Evolutionary conservation across 2,329 filamentous ascomycete genomes (phyloP).

Genomic region (Neopestalotiopsis sp.): DNA sequence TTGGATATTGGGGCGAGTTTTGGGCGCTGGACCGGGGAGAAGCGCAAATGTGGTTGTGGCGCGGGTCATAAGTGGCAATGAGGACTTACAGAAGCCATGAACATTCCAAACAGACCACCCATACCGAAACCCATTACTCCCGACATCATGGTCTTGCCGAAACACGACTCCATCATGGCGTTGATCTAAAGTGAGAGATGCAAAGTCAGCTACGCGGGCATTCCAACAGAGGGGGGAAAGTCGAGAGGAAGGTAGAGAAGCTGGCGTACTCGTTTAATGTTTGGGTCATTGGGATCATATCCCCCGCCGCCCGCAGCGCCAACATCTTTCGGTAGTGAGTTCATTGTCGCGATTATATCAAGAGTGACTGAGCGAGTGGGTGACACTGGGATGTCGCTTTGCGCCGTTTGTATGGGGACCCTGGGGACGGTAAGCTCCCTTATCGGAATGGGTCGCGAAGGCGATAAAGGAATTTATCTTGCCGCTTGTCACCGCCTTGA

Average conservation of each 20-base stretch:
- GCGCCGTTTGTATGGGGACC: not conserved
- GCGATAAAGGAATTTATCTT: constrained; percentile 5
- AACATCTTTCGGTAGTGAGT: constrained; percentile 32
- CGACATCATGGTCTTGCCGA: constrained; percentile 85
- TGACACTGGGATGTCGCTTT: constrained; percentile 1
- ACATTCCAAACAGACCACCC: constrained; percentile 92
- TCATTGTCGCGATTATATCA: constrained; percentile 28
- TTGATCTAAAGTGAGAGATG: constrained; percentile 65
- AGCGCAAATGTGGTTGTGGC: not conserved
- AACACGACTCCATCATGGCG: constrained; percentile 88
- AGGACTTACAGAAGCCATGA: constrained; percentile 88
- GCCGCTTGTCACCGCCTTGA: constrained; percentile 3
- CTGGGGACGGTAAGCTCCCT: constrained; percentile 2
- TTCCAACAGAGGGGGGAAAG: not conserved
- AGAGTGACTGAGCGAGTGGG: not conserved
- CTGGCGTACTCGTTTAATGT: constrained; percentile 53
- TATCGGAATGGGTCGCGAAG: not conserved
- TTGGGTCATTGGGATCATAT: constrained; percentile 53
- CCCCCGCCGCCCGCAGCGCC: constrained; percentile 25
- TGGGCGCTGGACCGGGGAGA: not conserved
- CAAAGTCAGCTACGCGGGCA: not conserved
- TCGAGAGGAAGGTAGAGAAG: constrained; percentile 19
- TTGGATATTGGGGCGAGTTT: not conserved
- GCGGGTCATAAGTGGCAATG: not conserved
- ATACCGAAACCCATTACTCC: constrained; percentile 94